Percentiles rank a stretch among this genome's conserved stretches.
Conservation (phyloP, 306 rosid genomes). For the barrel medic (Medicago truncatula) region DNA sequence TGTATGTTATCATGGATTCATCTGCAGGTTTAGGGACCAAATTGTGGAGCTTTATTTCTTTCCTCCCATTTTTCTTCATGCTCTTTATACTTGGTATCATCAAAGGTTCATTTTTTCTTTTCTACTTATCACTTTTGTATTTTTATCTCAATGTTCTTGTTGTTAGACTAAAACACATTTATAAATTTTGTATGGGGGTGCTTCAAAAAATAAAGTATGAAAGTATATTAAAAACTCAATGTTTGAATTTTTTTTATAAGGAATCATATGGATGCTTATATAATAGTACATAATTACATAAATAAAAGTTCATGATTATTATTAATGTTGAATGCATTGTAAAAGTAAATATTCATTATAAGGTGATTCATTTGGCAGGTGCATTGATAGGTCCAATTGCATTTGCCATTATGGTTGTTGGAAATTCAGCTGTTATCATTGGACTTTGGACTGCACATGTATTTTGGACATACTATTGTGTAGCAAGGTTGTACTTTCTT, state of each 20-base stretch:
- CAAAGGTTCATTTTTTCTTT: slow-evolving; percentile 61
- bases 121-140: background rate
- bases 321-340: slow-evolving; percentile 16
- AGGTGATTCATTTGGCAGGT: slow-evolving; percentile 46
- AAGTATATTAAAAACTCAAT: too few species aligned
- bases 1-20: slow-evolving; percentile 48
- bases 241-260: background rate
- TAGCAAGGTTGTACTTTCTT: slow-evolving; percentile 57
- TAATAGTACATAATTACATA: background rate
- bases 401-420: slow-evolving; percentile 53
- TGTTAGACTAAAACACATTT: background rate
- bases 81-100: slow-evolving; percentile 66
- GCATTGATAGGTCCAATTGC: slow-evolving; percentile 59
- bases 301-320: background rate
- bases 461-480: slow-evolving; percentile 73
- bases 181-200: background rate
- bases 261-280: background rate
- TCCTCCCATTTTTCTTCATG: slow-evolving; percentile 71
- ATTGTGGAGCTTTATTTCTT: slow-evolving; percentile 67
- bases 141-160: background rate
- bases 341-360: too few species aligned
- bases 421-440: slow-evolving; percentile 63
- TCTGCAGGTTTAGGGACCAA: slow-evolving; percentile 46
- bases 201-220: background rate
- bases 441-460: slow-evolving; percentile 84